Base-by-base conservation (phyloP, 2,329 filamentous ascomycete genomes). In the Fonsecaea nubica region DNA sequence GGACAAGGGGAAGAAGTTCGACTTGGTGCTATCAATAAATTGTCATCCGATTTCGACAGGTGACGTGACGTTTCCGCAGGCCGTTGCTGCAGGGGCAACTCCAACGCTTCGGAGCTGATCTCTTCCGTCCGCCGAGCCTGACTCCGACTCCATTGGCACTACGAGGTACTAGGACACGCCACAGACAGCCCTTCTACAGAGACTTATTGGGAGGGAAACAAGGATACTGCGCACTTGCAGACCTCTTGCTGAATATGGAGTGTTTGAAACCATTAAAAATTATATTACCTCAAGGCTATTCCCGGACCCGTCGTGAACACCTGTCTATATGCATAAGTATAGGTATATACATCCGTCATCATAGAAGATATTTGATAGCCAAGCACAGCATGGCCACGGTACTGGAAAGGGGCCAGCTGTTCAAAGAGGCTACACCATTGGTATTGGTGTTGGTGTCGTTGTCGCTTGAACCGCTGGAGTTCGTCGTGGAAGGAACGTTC, bases 251-350 rank as follows among this genome's bases (percentile, higher is more conserved):
- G 45, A 25, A 21, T 1, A 25, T 10, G 7, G 45, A 50, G 4
- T 4, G 25, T 25, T 25, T 25, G 45, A 50, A 50, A 6, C 21
- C 25, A 42, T 50, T 50, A 50, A 45, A 30, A 25, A 59, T 59
- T 59, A 59, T 59, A 61, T 61, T 61, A 52, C 10, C 15, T 40
- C 45, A 35, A 32, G 35, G 48, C 58, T 40, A 40, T 53, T 33
- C 58, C 42, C 45, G 35, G 33, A 61, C 45, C 58, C 6, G 33
- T 61, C 58, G 36, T 61, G 58, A 61, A 61, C 42, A 61, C 18
- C 58, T 53, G 58, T 61, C 32, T 61, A 61, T 53, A 53, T n/a
- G n/a, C 42, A 32, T 33, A 13, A 12, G 13, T 59, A 36, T 33
- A 58, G 18, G 18, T 58, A 35, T 32, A 58, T 15, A 18, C 32